Base-by-base conservation (phyloP, 2,329 filamentous ascomycete species). In the Cladosporium austrohemisphaericum region DNA sequence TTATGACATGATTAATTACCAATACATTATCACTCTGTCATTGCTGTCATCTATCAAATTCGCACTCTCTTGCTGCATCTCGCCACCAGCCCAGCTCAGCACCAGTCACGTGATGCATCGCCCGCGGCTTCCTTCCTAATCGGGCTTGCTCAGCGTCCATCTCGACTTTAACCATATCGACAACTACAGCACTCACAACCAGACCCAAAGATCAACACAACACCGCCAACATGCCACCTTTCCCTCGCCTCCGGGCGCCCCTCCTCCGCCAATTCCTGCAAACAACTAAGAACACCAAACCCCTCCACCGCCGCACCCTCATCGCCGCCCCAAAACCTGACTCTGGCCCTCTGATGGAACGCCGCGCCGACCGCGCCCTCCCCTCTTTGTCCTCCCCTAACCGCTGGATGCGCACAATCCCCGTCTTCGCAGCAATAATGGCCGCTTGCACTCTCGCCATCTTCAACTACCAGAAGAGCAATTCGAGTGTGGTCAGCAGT, bases 401-500 rank as follows among this genome's bases (percentile, higher is more conserved):
- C 41, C 55, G 59, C 48, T 69, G 66, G 66, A 53, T 67, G 49
- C 79, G 80, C 60, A 89, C 88, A 1, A 70, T 95, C 26, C 92
- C 92, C 47, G 73, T 95, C 66, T 97, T 97, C 77, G 66, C 85
- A 46, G 69, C 79, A 55, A 74, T 88, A 55, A 81, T 95, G 59
- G 79, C 80, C 41, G 76, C 78, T 49, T 85, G 84, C 57, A 84
- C 84, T 57, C 73, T 94, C 52, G 88, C 86, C 59, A 96, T 98
- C 70, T 97, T 98, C 85, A 98, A 98, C 79, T 97, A 98, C 80
- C 92, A 98, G 69, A 96, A 96, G 70, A 89, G 87, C n/a, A 89
- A 84, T 20, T 87, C 86, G 48, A 86, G 72, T 32, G 87, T 76
- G 13, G 71, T 96, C n/a, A 83, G 83, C 49, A 88, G 86, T 49